Conservation (phyloP, 441 rosid species). For the Pelargonium citronellum region DNA sequence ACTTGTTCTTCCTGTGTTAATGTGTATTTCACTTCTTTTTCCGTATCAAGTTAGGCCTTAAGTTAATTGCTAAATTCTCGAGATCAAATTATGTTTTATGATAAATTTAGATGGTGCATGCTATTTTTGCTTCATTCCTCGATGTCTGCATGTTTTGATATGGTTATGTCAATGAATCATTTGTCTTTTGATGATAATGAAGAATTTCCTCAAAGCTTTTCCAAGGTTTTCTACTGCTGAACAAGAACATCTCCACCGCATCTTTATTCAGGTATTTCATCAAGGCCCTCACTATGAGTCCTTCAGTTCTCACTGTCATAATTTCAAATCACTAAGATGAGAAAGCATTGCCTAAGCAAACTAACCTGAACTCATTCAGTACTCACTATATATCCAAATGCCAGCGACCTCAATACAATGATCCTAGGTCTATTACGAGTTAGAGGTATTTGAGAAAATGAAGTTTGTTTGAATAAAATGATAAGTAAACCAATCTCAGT, state of each 20-base stretch:
- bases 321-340: neutral
- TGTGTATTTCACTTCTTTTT: neutral
- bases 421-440: neutral
- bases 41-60: neutral
- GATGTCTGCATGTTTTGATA: neutral
- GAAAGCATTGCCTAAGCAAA: too few species aligned
- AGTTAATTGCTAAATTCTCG: neutral
- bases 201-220: conserved; percentile 47
- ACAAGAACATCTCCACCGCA: conserved; percentile 37
- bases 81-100: neutral
- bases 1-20: neutral
- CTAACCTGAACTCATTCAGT: too few species aligned
- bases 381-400: too few species aligned
- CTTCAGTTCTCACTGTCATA: neutral
- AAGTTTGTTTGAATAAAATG: neutral
- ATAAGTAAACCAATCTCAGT: neutral
- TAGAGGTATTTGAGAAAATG: neutral
- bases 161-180: neutral
- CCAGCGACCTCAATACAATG: too few species aligned
- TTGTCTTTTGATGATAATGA: conserved; percentile 6
- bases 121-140: too few species aligned
- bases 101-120: neutral
- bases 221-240: conserved; percentile 32
- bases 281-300: neutral
- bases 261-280: conserved; percentile 40